These are phyloP conservation scores for Amanita phalloides DNA, from an alignment of 768 basidiomycete genomes.

Conservation along the genomic window DNA sequence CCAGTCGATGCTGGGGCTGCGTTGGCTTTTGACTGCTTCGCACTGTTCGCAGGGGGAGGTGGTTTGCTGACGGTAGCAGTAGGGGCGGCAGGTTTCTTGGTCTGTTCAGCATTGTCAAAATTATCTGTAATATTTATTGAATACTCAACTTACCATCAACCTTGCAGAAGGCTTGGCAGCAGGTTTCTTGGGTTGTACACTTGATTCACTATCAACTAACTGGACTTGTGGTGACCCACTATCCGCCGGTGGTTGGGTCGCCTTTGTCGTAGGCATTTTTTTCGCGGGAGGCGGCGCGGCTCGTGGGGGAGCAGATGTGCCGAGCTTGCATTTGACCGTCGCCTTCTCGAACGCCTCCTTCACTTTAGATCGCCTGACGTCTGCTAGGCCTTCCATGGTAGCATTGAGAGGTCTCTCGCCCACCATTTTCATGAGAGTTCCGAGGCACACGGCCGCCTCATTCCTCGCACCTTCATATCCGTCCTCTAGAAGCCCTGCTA, in stretches of 20 bases:
- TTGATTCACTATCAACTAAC: conserved; percentile 29
- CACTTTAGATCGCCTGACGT: conserved; percentile 84
- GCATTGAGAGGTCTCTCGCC: conserved; percentile 89
- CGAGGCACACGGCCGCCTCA: conserved; percentile 82
- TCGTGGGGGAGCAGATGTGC: conserved; percentile 40
- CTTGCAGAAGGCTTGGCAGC: conserved; percentile 41
- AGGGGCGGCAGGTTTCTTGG: conserved; percentile 35
- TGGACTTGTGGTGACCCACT: conserved; percentile 21
- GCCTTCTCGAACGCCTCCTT: conserved; percentile 91
- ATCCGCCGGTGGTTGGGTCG: conserved; percentile 11
- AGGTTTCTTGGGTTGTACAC: conserved; percentile 31
- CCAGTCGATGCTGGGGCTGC: conserved; percentile 38
- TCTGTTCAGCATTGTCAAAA: conserved; percentile 15
- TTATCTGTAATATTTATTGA: neutral
- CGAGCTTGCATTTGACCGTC: conserved; percentile 79
- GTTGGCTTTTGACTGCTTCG: conserved; percentile 26
- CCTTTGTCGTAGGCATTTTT: conserved; percentile 15
- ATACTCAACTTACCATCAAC: conserved; percentile 23
- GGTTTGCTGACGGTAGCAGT: conserved; percentile 34
- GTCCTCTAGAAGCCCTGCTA: conserved; percentile 76
- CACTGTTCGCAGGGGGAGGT: conserved; percentile 20
- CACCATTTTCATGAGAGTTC: conserved; percentile 92
- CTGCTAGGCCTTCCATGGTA: conserved; percentile 74
- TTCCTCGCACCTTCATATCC: conserved; percentile 81
- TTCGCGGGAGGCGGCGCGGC: conserved; percentile 29